These are phyloP conservation scores for Rubia yunnanensis DNA, from an alignment of 257 asterid species.

Conservation along the genomic window DNA sequence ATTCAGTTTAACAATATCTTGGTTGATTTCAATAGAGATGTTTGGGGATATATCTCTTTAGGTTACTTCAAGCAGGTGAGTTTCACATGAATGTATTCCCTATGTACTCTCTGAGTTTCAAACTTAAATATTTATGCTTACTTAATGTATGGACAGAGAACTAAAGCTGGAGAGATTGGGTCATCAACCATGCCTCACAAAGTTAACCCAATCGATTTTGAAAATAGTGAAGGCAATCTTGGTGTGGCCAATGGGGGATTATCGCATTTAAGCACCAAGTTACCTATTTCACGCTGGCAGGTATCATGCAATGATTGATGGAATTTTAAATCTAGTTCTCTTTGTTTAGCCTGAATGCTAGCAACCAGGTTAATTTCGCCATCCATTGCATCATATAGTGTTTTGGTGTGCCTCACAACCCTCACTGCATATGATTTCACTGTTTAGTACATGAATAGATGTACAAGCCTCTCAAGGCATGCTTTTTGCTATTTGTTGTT, in stretches of 20 bases:
- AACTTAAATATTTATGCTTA: neutral
- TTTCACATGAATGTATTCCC: too few relatives aligned
- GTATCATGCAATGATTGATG: slow-evolving; percentile 24
- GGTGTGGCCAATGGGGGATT: slow-evolving; percentile 64
- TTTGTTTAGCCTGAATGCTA: neutral
- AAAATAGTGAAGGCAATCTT: too few relatives aligned
- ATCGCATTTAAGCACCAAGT: slow-evolving; percentile 58
- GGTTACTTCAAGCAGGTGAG: too few relatives aligned
- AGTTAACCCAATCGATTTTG: too few relatives aligned
- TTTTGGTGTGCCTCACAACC: too few relatives aligned
- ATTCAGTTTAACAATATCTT: too few relatives aligned
- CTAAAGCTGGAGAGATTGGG: slow-evolving; percentile 85
- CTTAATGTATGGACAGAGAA: slow-evolving; percentile 44
- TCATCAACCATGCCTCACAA: slow-evolving; percentile 87
- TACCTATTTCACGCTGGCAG: slow-evolving; percentile 92
- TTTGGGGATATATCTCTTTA: too few relatives aligned
- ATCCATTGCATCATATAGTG: too few relatives aligned
- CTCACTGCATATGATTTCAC: neutral
- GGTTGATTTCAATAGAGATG: too few relatives aligned
- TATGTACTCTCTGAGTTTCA: too few relatives aligned
- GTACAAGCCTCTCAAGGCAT: too few relatives aligned
- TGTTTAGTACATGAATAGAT: neutral
- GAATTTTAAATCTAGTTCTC: neutral
- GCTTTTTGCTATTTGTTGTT: neutral
- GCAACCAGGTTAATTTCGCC: neutral